These are phyloP conservation scores for Mortierella sp. DNA, from an alignment of 371 early-diverging fungal genomes.

Conservation along the genomic window DNA sequence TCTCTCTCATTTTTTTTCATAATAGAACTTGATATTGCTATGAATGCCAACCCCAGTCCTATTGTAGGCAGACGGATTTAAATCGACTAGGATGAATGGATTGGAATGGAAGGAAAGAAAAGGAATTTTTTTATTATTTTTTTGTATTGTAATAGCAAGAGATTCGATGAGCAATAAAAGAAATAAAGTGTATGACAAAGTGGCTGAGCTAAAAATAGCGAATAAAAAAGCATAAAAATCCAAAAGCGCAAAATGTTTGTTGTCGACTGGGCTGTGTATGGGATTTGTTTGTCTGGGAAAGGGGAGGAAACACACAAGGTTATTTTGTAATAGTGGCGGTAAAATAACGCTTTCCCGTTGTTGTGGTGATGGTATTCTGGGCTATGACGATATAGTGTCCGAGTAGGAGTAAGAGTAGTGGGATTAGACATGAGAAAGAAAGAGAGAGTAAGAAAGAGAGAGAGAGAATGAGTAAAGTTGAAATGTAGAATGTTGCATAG, in stretches of 20 bases:
- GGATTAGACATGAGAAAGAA: too few species aligned
- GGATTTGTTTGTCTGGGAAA: not conserved
- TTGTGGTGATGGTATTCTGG: too few species aligned
- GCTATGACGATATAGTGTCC: too few species aligned
- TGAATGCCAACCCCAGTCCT: slow-evolving; percentile 13
- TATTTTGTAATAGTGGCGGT: not conserved
- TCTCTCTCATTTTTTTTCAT: not conserved
- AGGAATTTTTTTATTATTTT: not conserved
- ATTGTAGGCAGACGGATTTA: not conserved
- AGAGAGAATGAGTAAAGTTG: too few species aligned
- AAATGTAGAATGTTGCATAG: too few species aligned
- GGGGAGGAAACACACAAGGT: not conserved
- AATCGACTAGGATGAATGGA: not conserved
- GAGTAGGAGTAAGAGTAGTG: too few species aligned
- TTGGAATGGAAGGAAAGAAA: not conserved
- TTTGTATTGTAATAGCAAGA: not conserved
- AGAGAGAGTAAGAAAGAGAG: not conserved
- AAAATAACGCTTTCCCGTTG: too few species aligned
- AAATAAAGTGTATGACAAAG: not conserved
- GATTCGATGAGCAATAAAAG: not conserved
- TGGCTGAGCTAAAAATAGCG: slow-evolving; percentile 9
- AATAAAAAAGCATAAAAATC: not conserved
- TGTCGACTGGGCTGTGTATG: not conserved
- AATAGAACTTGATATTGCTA: slow-evolving; percentile 26
- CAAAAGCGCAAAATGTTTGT: not conserved